These are phyloP conservation scores for Phlegmacium glaucopus DNA, from an alignment of 768 basidiomycete species.

Conservation along the genomic window DNA sequence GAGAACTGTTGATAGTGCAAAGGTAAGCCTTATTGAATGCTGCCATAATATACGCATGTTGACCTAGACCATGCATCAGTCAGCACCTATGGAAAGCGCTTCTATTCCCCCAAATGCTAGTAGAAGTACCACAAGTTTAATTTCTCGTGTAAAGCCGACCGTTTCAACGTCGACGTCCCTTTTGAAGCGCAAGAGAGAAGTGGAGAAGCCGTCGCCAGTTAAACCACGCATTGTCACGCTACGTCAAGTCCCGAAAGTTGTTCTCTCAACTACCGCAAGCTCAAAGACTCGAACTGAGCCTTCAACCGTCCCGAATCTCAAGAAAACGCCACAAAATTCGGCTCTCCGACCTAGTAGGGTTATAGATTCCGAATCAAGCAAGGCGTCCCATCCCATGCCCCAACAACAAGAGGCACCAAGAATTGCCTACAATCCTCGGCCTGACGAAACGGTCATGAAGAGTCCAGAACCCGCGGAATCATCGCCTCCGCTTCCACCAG, in stretches of 20 bases:
- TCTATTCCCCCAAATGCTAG: slow-evolving; percentile 2
- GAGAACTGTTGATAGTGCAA: slow-evolving; percentile 18
- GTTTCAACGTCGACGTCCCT: slow-evolving; percentile 14
- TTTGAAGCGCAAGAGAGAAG: slow-evolving; percentile 41
- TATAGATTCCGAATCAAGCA: not conserved
- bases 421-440: not conserved
- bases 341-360: not conserved
- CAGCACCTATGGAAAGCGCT: slow-evolving; percentile 4
- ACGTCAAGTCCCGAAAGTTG: slow-evolving; percentile 25
- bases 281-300: slow-evolving; percentile 2
- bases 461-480: slow-evolving; percentile 6
- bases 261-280: slow-evolving; percentile 5
- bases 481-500: slow-evolving; percentile 7
- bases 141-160: slow-evolving; percentile 13
- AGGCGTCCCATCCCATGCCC: not conserved
- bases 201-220: slow-evolving; percentile 24
- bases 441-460: not conserved
- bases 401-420: not conserved
- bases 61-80: not conserved
- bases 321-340: slow-evolving; percentile 1
- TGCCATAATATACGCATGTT: not conserved
- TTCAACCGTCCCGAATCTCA: not conserved
- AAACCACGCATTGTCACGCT: slow-evolving; percentile 24
- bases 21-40: slow-evolving; percentile 13
- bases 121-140: slow-evolving; percentile 11